A percentile compares a stretch with the other conserved stretches of the same genome.
These are phyloP conservation scores for Pyrenochaeta sp. DNA, from an alignment of 2,329 filamentous ascomycete genomes.

Conservation along the genomic window DNA sequence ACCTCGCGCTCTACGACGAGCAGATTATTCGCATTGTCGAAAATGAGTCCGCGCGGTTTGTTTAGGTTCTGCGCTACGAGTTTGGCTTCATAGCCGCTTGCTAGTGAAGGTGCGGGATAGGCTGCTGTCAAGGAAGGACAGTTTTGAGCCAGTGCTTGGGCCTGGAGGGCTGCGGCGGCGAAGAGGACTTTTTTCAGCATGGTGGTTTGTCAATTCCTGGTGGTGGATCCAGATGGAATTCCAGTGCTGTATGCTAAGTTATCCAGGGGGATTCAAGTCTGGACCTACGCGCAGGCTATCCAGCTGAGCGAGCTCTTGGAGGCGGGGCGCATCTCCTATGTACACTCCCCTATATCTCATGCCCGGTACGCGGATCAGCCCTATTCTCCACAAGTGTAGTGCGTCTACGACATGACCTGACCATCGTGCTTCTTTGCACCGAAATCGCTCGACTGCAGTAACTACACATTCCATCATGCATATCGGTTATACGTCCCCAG, in stretches of 20 bases:
- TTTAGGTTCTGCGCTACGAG: conserved; percentile 52
- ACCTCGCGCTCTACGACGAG: conserved; percentile 51
- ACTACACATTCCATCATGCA: no score
- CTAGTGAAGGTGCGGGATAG: conserved; percentile 46
- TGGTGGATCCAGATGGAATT: neutral
- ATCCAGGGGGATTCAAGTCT: no score
- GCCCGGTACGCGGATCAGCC: neutral
- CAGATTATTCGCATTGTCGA: conserved; percentile 53
- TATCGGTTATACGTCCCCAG: no score
- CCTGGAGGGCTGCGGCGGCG: conserved; percentile 12
- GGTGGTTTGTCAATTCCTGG: neutral
- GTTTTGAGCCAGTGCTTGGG: conserved; percentile 11
- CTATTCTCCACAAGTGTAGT: neutral
- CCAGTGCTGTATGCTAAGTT: neutral
- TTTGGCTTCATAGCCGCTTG: conserved; percentile 45
- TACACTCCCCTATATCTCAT: neutral
- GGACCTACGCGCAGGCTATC: no score
- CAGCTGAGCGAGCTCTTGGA: neutral
- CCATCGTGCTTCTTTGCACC: no score
- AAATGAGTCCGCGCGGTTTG: conserved; percentile 52
- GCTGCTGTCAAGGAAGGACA: conserved; percentile 33
- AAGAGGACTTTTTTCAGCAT: conserved; percentile 16
- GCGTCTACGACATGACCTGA: no score
- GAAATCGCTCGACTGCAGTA: no score
- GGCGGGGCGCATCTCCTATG: neutral